Evolutionary conservation across 495 filamentous ascomycete genomes (phyloP), one percentile per base, ranked within the genome.

Genomic region (Elasticomyces elasticus): DNA sequence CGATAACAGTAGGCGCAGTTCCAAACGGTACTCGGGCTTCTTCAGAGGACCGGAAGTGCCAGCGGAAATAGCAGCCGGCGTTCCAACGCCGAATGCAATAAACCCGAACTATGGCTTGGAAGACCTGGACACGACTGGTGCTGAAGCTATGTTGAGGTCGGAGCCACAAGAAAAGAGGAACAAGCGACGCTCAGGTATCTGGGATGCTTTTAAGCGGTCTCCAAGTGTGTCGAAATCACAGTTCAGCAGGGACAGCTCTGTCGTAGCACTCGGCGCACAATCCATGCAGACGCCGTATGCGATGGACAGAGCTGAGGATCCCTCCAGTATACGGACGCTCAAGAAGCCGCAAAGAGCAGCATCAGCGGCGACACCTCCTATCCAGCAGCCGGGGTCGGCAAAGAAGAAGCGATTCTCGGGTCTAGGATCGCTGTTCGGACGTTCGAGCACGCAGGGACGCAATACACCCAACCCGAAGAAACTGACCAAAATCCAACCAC

Each of bases 371-470:
- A 43, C 31, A 19, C 48, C 49, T 22, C 28, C 19, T 27, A 51
- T n/a, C n/a, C n/a, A n/a, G n/a, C n/a, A n/a, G n/a, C n/a, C 56
- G 22, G 68, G 70, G 35, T 42, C 62, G 17, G 19, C 35, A 40
- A 64, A 69, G 15, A 76, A 75, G 66, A 78, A 76, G 31, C 63
- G 74, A 26, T 75, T 76, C 49, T 76, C 74, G 1, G 63, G 64
- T 11, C 58, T 77, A 25, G 67, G 71, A 5, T 56, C 49, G 19
- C 38, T 70, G 1, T 70, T 70, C 41, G 50, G 59, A 42, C 61
- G 61, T 12, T 64, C 61, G 9, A 51, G 25, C 38, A 58, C 58
- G 0, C 49, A 41, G 20, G 54, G 54, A 15, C 52, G 41, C 20
- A 48, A 49, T n/a, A 15, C 52, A 15, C 25, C 43, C 27, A 58